Evolutionary conservation across 2,329 filamentous ascomycete species (phyloP).

Genomic region (Colletotrichum sp.): DNA sequence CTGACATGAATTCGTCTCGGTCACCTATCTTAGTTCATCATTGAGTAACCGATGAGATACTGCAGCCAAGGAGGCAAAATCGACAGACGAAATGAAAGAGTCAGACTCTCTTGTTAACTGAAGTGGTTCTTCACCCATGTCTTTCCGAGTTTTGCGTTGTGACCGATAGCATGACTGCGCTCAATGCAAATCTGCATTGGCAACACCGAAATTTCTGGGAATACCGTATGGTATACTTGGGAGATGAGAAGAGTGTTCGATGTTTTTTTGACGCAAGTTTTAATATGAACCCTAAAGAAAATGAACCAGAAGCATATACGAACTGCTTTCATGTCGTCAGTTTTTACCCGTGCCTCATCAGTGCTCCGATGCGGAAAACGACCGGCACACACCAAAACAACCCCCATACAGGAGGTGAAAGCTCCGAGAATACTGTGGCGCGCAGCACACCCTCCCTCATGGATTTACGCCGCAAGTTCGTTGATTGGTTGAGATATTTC

Average conservation of each 20-base stretch:
- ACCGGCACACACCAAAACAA: background rate
- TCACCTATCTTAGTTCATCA: background rate
- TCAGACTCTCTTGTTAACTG: background rate
- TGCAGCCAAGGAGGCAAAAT: constrained; percentile 6
- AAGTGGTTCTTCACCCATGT: background rate
- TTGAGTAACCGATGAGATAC: background rate
- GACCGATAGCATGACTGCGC: background rate
- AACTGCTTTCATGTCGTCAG: background rate
- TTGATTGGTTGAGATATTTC: background rate
- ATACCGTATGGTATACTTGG: background rate
- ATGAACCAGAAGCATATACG: background rate
- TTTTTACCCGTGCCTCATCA: background rate
- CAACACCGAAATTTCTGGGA: fast-evolving
- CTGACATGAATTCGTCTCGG: background rate
- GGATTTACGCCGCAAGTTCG: background rate
- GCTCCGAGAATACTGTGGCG: background rate
- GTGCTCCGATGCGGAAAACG: background rate
- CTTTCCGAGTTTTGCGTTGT: background rate
- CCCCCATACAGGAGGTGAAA: background rate
- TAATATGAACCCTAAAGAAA: background rate
- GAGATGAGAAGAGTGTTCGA: too few species aligned
- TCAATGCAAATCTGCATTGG: background rate
- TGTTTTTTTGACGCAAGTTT: too few species aligned
- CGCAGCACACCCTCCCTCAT: background rate
- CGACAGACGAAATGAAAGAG: background rate